phyloP scores from a whole-genome alignment of 2,329 filamentous ascomycete species.

The Exophiala spinifera region DNA sequence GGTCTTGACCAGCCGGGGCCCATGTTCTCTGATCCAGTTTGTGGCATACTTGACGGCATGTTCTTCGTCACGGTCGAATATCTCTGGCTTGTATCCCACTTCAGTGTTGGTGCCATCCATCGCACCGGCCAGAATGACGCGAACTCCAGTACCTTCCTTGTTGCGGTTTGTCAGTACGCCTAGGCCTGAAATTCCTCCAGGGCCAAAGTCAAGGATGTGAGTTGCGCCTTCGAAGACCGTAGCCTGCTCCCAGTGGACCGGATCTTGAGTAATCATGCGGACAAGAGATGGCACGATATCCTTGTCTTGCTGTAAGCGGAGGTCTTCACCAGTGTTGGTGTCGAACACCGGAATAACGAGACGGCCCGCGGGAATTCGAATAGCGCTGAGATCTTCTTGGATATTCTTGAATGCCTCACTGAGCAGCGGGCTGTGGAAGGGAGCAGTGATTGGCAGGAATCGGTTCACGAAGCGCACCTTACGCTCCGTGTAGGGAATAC shows the following conservation, averaged over 20 bases:
- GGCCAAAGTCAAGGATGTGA: constrained; percentile 94
- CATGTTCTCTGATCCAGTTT: constrained; percentile 97
- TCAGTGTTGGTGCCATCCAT: constrained; percentile 86
- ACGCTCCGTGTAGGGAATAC: constrained; percentile 89
- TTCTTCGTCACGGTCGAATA: constrained; percentile 94
- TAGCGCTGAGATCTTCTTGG: constrained; percentile 78
- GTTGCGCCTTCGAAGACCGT: constrained; percentile 88
- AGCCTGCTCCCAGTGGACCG: constrained; percentile 94
- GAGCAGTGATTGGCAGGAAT: constrained; percentile 94
- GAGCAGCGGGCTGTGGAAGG: constrained; percentile 96
- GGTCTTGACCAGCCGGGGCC: constrained; percentile 86
- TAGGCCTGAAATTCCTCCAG: constrained; percentile 92
- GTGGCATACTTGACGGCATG: constrained; percentile 91
- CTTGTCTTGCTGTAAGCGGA: constrained; percentile 66
- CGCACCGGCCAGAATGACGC: constrained; percentile 91
- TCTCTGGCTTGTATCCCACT: constrained; percentile 95
- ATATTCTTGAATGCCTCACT: constrained; percentile 77
- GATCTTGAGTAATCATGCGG: constrained; percentile 89
- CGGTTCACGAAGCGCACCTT: constrained; percentile 96
- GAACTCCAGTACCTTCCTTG: constrained; percentile 97
- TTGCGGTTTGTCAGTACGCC: constrained; percentile 96
- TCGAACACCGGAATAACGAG: constrained; percentile 85
- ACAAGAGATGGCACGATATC: constrained; percentile 84
- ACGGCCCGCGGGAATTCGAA: constrained; percentile 69
- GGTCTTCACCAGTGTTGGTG: constrained; percentile 82